Conservation (phyloP, 163 green algal species). For the Scenedesmus sp. region DNA sequence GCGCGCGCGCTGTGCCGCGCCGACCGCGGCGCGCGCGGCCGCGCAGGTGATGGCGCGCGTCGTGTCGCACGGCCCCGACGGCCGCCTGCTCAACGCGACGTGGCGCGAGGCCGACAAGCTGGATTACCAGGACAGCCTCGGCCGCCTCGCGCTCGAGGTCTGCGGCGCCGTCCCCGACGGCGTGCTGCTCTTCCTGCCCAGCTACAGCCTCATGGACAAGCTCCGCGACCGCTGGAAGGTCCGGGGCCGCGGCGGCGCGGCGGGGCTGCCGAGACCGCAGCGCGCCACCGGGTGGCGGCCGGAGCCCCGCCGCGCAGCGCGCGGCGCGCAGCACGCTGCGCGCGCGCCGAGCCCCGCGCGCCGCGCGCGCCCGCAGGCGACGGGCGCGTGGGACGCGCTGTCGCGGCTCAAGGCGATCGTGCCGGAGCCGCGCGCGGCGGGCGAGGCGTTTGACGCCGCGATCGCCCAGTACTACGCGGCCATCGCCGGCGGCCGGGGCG, state of each 20-base stretch:
- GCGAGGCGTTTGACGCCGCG: conserved; percentile 59
- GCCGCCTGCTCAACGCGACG: conserved; percentile 75
- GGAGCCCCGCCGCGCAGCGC: not conserved
- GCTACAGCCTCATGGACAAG: conserved; percentile 81
- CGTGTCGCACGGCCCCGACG: conserved; percentile 74
- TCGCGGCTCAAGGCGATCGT: conserved; percentile 62
- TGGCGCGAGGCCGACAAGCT: conserved; percentile 74
- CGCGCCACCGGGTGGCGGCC: too few species aligned
- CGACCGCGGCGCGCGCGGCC: too few species aligned
- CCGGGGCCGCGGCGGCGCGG: not conserved
- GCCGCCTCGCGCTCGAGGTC: conserved; percentile 50
- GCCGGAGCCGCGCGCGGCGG: conserved; percentile 61
- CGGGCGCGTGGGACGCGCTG: conserved; percentile 62
- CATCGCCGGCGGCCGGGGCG: conserved; percentile 62
- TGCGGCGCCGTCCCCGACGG: conserved; percentile 85
- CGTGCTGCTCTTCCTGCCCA: conserved; percentile 97
- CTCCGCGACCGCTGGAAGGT: conserved; percentile 81
- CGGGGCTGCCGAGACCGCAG: not conserved
- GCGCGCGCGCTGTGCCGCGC: not conserved
- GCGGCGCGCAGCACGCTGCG: not conserved
- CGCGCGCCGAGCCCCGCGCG: not conserved
- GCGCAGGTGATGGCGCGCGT: conserved; percentile 87
- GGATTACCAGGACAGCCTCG: conserved; percentile 61
- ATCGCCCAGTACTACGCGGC: conserved; percentile 64
- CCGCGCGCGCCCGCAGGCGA: conserved; percentile 42